Base-by-base conservation (phyloP, 225 moss, liverwort and hornwort genomes). In the Marchantia paleacea region DNA sequence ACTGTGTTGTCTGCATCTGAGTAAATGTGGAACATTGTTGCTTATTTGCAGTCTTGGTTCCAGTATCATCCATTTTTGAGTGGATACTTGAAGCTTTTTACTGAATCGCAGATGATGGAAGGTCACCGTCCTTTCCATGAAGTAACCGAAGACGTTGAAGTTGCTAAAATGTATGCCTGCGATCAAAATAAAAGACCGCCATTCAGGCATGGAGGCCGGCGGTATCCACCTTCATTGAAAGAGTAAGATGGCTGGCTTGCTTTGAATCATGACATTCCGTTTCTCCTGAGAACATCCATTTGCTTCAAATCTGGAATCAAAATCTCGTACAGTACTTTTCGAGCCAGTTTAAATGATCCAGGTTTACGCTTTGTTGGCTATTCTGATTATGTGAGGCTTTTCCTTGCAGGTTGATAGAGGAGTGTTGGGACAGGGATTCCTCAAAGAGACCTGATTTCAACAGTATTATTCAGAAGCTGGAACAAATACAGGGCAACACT, bases 71-170 rank as follows among this genome's bases (percentile, higher is more conserved):
- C 31, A 2, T 5, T 24, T 62, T 7, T 62, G 1, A 22, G 48
- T 48, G 52, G 10, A 25, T 12, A 53, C 15, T 0, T 74, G 74
- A 74, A 3, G 74, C 54, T 12, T 65, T 55, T 75, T 19, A 60
- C 20, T 58, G n/a, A 55, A 19, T 80, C 29, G 81, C 70, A 92
- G 92, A 94, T 96, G 96, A 83, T 96, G 79, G 94, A 96, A 81
- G 96, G 92, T 63, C 88, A 81, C 57, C 80, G 19, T n/a, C 92
- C 94, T 12, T 96, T 92, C 76, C 86, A 90, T 57, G 91, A 92
- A 52, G 14, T 80, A 51, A 68, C 71, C 58, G 75, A 75, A 22
- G 87, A 80, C 67, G 25, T 12, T 58, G 83, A 83, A 74, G 92
- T 85, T 54, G 94, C 92, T 1, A 84, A 83, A 78, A 73, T 73